Conservation (phyloP, 345 rosid species). For the Pelargonium nanum region DNA sequence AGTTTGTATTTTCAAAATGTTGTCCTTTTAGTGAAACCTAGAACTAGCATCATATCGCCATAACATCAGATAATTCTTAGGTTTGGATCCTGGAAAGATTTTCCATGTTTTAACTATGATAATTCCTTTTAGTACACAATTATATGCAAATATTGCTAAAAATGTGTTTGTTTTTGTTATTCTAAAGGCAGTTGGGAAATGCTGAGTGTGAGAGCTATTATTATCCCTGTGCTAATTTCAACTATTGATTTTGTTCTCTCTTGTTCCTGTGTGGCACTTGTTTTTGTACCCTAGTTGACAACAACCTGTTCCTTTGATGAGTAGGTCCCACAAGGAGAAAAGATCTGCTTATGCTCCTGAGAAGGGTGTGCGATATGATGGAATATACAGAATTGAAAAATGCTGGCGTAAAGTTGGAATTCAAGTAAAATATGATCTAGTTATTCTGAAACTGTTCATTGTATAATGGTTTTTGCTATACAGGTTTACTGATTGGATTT, state of each 20-base stretch:
- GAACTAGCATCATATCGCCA: not conserved
- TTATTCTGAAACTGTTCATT: not conserved
- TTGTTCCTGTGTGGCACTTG: too few relatives aligned
- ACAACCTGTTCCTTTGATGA: not conserved
- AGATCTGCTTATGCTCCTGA: slow-evolving; percentile 59
- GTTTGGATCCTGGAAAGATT: not conserved
- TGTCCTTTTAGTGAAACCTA: not conserved
- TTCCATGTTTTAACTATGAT: not conserved
- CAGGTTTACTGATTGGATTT: not conserved
- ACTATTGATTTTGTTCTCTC: not conserved
- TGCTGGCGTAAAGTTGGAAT: slow-evolving; percentile 61
- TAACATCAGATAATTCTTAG: not conserved
- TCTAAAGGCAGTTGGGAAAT: not conserved
- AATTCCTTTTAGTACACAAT: too few relatives aligned
- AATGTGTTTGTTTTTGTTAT: too few relatives aligned
- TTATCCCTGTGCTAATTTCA: not conserved
- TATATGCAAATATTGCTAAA: not conserved
- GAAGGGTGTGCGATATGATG: slow-evolving; percentile 58
- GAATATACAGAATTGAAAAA: slow-evolving; percentile 57
- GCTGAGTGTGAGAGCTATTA: not conserved
- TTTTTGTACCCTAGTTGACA: not conserved
- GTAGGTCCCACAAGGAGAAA: slow-evolving; percentile 56
- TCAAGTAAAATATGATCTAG: slow-evolving; percentile 24
- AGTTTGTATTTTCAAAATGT: not conserved
- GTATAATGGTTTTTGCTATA: not conserved